These are phyloP conservation scores for Phylloboletellus chloephorus DNA, from an alignment of 1,284 basidiomycete genomes.

Conservation along the genomic window DNA sequence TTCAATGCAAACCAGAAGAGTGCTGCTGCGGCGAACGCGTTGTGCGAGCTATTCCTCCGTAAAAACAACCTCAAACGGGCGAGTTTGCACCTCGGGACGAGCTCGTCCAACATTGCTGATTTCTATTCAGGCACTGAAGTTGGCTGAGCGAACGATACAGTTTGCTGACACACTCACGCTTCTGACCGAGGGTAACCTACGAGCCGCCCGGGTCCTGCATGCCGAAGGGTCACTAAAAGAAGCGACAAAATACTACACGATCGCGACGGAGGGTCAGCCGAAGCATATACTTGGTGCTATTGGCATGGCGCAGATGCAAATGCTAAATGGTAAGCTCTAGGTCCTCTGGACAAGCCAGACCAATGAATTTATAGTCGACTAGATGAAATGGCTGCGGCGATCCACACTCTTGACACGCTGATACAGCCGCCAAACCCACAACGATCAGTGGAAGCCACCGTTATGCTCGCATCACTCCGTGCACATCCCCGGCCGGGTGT, in stretches of 20 bases:
- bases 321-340: slow-evolving; percentile 60
- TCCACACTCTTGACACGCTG: slow-evolving; percentile 82
- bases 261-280: slow-evolving; percentile 69
- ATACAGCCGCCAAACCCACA: slow-evolving; percentile 61
- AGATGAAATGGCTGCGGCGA: slow-evolving; percentile 77
- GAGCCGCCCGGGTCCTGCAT: slow-evolving; percentile 76
- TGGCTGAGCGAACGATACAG: slow-evolving; percentile 89
- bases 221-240: slow-evolving; percentile 55
- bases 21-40: slow-evolving; percentile 71
- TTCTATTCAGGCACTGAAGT: slow-evolving; percentile 65
- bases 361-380: background rate
- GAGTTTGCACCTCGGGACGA: background rate
- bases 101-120: slow-evolving; percentile 2
- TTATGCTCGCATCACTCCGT: slow-evolving; percentile 85
- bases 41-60: slow-evolving; percentile 69
- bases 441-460: slow-evolving; percentile 71
- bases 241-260: slow-evolving; percentile 70
- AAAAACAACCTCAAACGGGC: slow-evolving; percentile 58
- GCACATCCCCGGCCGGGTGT: slow-evolving; percentile 76
- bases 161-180: slow-evolving; percentile 82
- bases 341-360: background rate
- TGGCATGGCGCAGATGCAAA: slow-evolving; percentile 81
- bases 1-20: slow-evolving; percentile 75
- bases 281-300: slow-evolving; percentile 75
- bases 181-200: slow-evolving; percentile 73